Percentiles rank a stretch among this genome's conserved stretches.
phyloP scores from a whole-genome alignment of 75 land plant genomes.

The Gnetum montanum region DNA sequence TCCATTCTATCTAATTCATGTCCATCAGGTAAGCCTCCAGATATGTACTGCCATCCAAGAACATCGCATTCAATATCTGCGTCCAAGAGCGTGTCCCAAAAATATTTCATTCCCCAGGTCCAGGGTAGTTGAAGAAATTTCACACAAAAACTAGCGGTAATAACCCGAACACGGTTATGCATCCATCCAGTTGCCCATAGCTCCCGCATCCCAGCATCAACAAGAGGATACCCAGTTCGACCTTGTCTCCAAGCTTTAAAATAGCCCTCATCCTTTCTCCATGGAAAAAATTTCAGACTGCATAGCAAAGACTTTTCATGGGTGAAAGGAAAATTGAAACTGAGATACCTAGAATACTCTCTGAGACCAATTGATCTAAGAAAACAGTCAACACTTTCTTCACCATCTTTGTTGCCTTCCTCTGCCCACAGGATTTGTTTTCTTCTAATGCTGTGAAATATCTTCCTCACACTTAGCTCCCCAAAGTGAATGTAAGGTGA shows the following conservation, averaged over 20 bases:
- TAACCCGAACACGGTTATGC: slow-evolving; percentile 70
- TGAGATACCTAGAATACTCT: slow-evolving; percentile 84
- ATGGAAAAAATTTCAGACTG: slow-evolving; percentile 59
- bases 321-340: slow-evolving; percentile 83
- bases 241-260: slow-evolving; percentile 93
- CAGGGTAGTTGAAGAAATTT: slow-evolving; percentile 89
- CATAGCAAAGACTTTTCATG: slow-evolving; percentile 69
- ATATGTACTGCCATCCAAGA: slow-evolving; percentile 96
- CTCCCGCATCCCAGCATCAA: slow-evolving; percentile 94
- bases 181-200: slow-evolving; percentile 97
- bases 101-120: slow-evolving; percentile 98
- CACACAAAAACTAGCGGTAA: slow-evolving; percentile 82
- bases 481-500: slow-evolving; percentile 93
- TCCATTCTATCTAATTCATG: slow-evolving; percentile 81
- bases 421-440: slow-evolving; percentile 61
- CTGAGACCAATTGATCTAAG: slow-evolving; percentile 70
- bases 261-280: slow-evolving; percentile 44
- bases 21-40: slow-evolving; percentile 89
- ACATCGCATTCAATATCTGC: slow-evolving; percentile 87
- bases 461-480: slow-evolving; percentile 72
- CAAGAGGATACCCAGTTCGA: slow-evolving; percentile 80
- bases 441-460: slow-evolving; percentile 47
- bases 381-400: slow-evolving; percentile 50
- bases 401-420: slow-evolving; percentile 37
- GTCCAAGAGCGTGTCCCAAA: slow-evolving; percentile 90